Evolutionary conservation across 306 rosid species (phyloP).

Genomic region (Quercus berberidifolia): DNA sequence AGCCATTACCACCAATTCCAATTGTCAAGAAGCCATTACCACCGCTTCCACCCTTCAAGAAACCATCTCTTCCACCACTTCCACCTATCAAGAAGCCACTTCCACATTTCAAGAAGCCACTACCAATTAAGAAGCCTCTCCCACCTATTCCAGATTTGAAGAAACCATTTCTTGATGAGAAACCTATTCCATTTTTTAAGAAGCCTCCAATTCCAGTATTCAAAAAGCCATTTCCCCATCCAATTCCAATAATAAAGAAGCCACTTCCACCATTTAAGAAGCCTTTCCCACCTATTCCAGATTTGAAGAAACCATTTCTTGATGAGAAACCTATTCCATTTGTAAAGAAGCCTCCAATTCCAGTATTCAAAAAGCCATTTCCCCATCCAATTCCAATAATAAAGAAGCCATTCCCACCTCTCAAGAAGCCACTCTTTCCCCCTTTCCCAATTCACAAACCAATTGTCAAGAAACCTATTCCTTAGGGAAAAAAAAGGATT

Average conservation of each 20-base stretch:
- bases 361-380: not conserved
- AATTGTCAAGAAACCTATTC: not conserved
- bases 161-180: not conserved
- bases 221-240: not conserved
- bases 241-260: constrained; percentile 4
- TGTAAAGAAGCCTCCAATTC: constrained; percentile 5
- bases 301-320: not conserved
- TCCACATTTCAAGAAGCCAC: constrained; percentile 13
- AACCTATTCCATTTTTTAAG: not conserved
- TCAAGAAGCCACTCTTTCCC: not conserved
- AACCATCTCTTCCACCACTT: not conserved
- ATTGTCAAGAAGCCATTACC: not conserved
- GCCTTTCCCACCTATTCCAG: not conserved
- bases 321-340: not conserved
- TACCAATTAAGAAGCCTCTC: constrained; percentile 3
- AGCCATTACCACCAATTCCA: not conserved
- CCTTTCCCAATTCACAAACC: not conserved
- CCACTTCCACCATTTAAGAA: constrained; percentile 10
- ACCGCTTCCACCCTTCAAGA: not conserved
- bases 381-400: not conserved
- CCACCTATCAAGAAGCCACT: constrained; percentile 9
- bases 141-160: constrained; percentile 1
- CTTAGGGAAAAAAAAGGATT: not conserved
- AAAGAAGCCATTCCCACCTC: not conserved
- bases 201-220: not conserved